Percentiles rank a stretch among this genome's conserved stretches.
Evolutionary conservation across 2,329 filamentous ascomycete genomes (phyloP).

Genomic region (Parasarocladium wereldwijsianum): DNA sequence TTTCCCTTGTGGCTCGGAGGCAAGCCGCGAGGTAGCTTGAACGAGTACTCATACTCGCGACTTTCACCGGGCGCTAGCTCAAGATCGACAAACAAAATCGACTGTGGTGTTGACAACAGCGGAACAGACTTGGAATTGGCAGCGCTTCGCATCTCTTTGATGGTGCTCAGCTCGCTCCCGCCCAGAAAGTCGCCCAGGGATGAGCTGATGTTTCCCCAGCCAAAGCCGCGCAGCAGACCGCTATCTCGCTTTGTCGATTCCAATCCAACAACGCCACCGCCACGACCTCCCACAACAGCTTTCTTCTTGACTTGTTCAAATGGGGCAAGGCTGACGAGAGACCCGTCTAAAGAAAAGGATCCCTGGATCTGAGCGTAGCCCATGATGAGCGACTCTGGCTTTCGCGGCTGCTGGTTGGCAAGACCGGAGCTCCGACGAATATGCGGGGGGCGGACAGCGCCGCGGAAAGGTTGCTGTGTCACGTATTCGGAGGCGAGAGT

Average conservation of each 20-base stretch:
- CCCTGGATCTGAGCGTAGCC: conserved; percentile 90
- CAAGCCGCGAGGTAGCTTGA: conserved; percentile 73
- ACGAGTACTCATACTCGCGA: conserved; percentile 72
- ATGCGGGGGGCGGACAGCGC: conserved; percentile 26
- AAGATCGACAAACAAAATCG: conserved; percentile 88
- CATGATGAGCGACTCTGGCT: conserved; percentile 85
- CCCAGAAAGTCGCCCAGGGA: conserved; percentile 82
- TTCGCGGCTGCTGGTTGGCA: conserved; percentile 25
- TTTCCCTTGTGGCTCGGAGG: conserved; percentile 84
- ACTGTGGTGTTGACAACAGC: conserved; percentile 86
- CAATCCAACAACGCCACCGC: conserved; percentile 71
- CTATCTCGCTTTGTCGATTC: conserved; percentile 60
- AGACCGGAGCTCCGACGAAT: conserved; percentile 31
- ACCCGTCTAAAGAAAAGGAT: conserved; percentile 82
- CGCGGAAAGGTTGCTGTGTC: conserved; percentile 28
- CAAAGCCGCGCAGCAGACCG: conserved; percentile 69
- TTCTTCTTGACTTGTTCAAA: conserved; percentile 96
- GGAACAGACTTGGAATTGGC: conserved; percentile 79
- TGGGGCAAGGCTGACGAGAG: conserved; percentile 71
- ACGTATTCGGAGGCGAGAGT: conserved; percentile 84
- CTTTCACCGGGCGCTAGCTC: conserved; percentile 79
- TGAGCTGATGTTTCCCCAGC: conserved; percentile 77
- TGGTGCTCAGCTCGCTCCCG: conserved; percentile 73
- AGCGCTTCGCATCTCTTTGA: conserved; percentile 86
- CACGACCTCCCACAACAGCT: conserved; percentile 75